phyloP scores from a whole-genome alignment of 257 asterid genomes.

The Solanum acaule region DNA sequence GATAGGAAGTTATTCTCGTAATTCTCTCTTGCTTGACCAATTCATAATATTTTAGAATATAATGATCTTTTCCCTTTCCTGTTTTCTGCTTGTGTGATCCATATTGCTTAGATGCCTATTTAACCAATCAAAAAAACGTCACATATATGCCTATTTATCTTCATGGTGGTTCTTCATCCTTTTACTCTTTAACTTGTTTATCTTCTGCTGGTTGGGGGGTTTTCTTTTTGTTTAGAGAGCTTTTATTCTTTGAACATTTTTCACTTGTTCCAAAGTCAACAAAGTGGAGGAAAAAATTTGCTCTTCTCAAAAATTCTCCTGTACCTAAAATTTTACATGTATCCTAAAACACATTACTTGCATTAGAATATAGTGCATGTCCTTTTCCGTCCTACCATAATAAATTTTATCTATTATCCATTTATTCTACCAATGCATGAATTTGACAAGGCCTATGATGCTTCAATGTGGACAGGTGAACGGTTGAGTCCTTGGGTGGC shows the following conservation, averaged over 20 bases:
- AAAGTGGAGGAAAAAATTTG: not conserved
- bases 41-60: not conserved
- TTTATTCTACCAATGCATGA: not conserved
- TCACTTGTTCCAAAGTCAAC: not conserved
- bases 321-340: not conserved
- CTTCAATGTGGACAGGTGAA: constrained; percentile 45
- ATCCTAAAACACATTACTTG: not conserved
- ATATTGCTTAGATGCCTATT: not conserved
- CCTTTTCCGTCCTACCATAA: not conserved
- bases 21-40: not conserved
- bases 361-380: not conserved
- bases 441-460: not conserved
- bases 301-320: accelerated
- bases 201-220: not conserved
- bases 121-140: not conserved
- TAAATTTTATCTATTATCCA: not conserved
- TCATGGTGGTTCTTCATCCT: not conserved
- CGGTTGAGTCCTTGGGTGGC: constrained; percentile 95
- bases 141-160: not conserved
- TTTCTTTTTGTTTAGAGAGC: not conserved
- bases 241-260: not conserved
- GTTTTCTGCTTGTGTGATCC: not conserved
- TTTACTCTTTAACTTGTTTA: not conserved
- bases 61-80: not conserved
- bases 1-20: not conserved